Evolutionary conservation across 306 rosid species (phyloP).

Genomic region (Vigna hirtella): DNA sequence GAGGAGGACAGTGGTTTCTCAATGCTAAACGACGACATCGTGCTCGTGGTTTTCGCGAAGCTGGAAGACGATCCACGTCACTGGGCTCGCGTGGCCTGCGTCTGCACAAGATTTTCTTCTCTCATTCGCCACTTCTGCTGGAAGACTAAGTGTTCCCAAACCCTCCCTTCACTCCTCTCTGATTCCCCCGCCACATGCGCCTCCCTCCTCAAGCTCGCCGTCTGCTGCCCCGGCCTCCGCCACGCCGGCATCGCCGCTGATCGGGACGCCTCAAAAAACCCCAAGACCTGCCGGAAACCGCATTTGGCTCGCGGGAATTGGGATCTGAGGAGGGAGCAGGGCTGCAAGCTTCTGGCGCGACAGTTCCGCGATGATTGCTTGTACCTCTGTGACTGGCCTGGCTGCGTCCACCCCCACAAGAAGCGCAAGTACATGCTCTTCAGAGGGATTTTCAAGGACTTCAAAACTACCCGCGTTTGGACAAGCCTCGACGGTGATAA

Average conservation of each 20-base stretch:
- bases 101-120: constrained; percentile 68
- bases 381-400: constrained; percentile 84
- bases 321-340: constrained; percentile 76
- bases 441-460: constrained; percentile 75
- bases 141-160: constrained; percentile 57
- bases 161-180: constrained; percentile 62
- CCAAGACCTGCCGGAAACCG: constrained; percentile 7
- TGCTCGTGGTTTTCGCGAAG: constrained; percentile 59
- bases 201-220: constrained; percentile 71
- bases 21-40: constrained; percentile 63
- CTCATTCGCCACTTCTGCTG: constrained; percentile 66
- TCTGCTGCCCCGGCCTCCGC: constrained; percentile 86
- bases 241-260: constrained; percentile 64
- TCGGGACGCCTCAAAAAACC: neutral
- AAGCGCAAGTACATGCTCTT: constrained; percentile 77
- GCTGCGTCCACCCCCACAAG: constrained; percentile 78
- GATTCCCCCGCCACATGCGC: constrained; percentile 52
- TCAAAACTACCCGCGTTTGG: constrained; percentile 71
- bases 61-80: constrained; percentile 78
- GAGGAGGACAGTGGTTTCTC: constrained; percentile 45
- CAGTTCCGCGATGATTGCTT: constrained; percentile 78
- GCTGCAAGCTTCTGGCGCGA: constrained; percentile 72
- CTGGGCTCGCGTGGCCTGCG: constrained; percentile 78
- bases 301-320: constrained; percentile 76
- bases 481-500: constrained; percentile 67